phyloP scores from a whole-genome alignment of 23 red algal species.

The Pyropia yezoensis region DNA sequence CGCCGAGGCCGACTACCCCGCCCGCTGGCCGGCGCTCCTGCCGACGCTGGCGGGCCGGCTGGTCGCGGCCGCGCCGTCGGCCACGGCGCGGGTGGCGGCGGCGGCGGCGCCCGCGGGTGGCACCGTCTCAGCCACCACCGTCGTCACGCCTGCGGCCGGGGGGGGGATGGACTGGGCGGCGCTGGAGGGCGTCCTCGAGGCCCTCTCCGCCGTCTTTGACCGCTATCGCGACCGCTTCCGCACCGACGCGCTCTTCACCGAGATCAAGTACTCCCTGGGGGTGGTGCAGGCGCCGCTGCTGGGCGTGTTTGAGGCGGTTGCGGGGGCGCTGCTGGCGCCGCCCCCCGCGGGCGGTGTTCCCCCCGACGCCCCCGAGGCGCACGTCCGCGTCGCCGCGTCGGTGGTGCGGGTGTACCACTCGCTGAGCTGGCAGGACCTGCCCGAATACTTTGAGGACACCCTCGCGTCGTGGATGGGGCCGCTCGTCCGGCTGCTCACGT shows the following conservation, averaged over 20 bases:
- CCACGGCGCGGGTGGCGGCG: neutral
- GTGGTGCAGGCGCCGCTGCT: constrained; percentile 43
- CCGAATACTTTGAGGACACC: constrained; percentile 91
- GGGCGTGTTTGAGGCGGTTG: constrained; percentile 17
- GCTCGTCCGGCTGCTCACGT: constrained; percentile 46
- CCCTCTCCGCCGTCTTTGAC: constrained; percentile 79
- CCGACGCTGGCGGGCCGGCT: constrained; percentile 39
- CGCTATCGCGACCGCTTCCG: constrained; percentile 66
- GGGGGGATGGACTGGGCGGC: constrained; percentile 30
- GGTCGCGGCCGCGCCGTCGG: neutral
- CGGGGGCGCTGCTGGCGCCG: constrained; percentile 15
- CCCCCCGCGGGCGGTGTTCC: neutral
- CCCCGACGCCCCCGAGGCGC: neutral
- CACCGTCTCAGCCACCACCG: constrained; percentile 2
- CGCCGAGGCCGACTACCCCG: constrained; percentile 70
- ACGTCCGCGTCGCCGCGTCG: constrained; percentile 11
- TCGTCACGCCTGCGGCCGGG: neutral
- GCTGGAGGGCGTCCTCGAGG: constrained; percentile 62
- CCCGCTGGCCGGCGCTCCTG: constrained; percentile 76
- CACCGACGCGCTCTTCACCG: constrained; percentile 73
- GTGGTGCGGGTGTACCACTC: constrained; percentile 79
- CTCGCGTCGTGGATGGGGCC: constrained; percentile 63
- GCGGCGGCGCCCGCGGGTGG: constrained; percentile 8
- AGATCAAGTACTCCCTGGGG: constrained; percentile 64
- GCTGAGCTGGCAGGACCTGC: constrained; percentile 89